phyloP scores from a whole-genome alignment of 176 grass and related monocot species.

The Aegilops umbellulata region DNA sequence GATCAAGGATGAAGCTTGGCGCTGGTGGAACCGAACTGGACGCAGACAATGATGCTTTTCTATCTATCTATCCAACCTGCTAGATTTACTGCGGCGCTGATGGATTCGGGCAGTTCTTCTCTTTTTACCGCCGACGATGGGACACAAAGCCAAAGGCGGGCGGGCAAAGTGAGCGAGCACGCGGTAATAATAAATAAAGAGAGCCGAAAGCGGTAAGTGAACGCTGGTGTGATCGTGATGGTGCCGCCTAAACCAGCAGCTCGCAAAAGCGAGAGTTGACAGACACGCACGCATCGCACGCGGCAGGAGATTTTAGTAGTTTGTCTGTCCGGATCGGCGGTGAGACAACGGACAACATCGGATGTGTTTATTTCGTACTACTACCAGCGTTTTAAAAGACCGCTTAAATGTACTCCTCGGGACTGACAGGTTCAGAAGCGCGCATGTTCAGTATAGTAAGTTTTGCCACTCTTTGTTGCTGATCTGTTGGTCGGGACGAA shows the following conservation, averaged over 20 bases:
- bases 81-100: background rate
- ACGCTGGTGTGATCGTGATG: background rate
- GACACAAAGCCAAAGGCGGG: constrained; percentile 15
- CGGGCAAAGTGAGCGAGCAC: background rate
- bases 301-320: background rate
- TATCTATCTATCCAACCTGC: background rate
- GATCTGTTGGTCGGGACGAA: background rate
- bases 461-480: background rate
- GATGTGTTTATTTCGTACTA: background rate
- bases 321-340: background rate
- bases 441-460: background rate
- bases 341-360: background rate
- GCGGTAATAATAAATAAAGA: background rate
- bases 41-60: background rate
- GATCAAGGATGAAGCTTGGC: background rate
- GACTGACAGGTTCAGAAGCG: background rate
- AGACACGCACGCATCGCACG: background rate
- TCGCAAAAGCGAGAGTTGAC: background rate
- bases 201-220: background rate
- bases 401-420: background rate
- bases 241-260: background rate
- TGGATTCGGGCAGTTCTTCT: background rate
- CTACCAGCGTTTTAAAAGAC: background rate
- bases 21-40: background rate
- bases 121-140: background rate